Evolutionary conservation across 768 basidiomycete species (phyloP), one percentile per base, ranked within the genome.

Genomic region (Amanita pallidorosea): DNA sequence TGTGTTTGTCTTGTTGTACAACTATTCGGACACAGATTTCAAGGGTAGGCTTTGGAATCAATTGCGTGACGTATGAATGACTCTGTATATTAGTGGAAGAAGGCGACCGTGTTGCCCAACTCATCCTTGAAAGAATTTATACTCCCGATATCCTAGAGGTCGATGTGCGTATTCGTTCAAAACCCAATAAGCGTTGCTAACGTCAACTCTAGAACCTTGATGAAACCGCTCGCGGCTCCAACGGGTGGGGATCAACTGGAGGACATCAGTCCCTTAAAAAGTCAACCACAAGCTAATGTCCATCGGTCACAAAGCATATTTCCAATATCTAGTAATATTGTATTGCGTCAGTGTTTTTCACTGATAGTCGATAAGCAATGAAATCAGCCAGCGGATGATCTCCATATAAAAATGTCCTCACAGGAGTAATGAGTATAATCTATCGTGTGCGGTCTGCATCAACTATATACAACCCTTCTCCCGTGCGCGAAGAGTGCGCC

Each of bases 211-310:
- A 95, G 90, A 76, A 85, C 55, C 80, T 99, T 6, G 88, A 90
- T 46, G 81, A 84, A 53, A 98, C 96, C 0, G 60, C 78, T 27
- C 82, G 96, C 36, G 95, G 96, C 17, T 71, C 72, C 20, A 83
- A 82, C 34, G 96, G 93, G 1, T 98, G 96, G 57, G 96, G 96
- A 0, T 97, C 94, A 4, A 98, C 95, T 3, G 95, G 95, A 9
- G 94, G 93, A 8, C 85, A 91, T 61, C 67, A 54, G 7, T 61
- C 69, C n/a, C 64, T 86, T 31, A 68, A 57, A 57, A 59, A 53
- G 47, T 55, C 57, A 8, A 52, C 57, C 25, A 45, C 54, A 31
- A 36, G 45, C 37, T 52, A 40, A 47, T 51, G 34, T 43, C 47
- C 31, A 13, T 54, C 31, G 45, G 35, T 54, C 51, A 53, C 35